Conservation (phyloP, 1,284 basidiomycete genomes). For the Cutaneotrichosporon dermatis region DNA sequence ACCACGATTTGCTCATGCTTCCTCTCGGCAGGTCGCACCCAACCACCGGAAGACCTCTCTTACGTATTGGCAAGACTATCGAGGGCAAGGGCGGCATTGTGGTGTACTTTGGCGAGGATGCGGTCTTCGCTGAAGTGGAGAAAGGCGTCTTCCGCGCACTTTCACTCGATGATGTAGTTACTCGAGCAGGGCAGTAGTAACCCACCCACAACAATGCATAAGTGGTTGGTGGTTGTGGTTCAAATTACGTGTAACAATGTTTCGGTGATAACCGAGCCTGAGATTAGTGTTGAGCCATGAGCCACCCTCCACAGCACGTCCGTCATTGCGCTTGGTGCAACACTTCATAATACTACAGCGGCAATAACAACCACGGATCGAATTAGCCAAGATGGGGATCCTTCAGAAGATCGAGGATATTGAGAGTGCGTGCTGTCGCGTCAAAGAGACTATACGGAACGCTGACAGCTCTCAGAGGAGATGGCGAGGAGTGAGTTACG, state of each 20-base stretch:
- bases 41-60: slow-evolving; percentile 76
- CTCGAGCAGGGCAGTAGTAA: slow-evolving; percentile 2
- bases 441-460: not conserved
- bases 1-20: slow-evolving; percentile 81
- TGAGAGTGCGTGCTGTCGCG: slow-evolving; percentile 61
- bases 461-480: slow-evolving; percentile 62
- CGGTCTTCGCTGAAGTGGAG: slow-evolving; percentile 43
- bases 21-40: slow-evolving; percentile 78
- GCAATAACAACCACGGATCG: not conserved
- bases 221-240: not conserved
- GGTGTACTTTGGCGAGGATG: slow-evolving; percentile 55
- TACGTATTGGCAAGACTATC: slow-evolving; percentile 67
- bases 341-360: not conserved
- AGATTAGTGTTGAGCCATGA: not conserved
- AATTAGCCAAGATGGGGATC: slow-evolving; percentile 64
- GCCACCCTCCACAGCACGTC: not conserved
- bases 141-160: slow-evolving; percentile 42
- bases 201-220: not conserved
- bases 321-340: not conserved
- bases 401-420: slow-evolving; percentile 95
- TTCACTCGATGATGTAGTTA: slow-evolving; percentile 40
- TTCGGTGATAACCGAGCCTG: not conserved
- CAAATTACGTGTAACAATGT: not conserved
- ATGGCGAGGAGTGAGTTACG: slow-evolving; percentile 71
- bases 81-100: slow-evolving; percentile 79